Percentiles rank a stretch among this genome's conserved stretches.
These are phyloP conservation scores for Astragalus membranaceus DNA, from an alignment of 306 rosid genomes.

Conservation along the genomic window DNA sequence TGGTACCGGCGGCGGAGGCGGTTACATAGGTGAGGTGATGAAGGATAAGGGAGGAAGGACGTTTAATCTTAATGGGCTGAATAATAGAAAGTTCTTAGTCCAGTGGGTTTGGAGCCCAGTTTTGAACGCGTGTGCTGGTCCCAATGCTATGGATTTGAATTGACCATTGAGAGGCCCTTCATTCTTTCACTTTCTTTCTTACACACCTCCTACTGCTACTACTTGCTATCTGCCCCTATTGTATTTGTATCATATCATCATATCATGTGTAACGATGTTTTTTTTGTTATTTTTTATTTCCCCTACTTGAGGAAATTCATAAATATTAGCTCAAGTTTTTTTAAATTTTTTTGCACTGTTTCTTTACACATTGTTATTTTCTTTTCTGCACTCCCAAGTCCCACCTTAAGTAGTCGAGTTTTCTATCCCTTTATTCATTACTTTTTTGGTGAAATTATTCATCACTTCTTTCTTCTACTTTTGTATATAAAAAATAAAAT, in stretches of 20 bases:
- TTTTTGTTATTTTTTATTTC: not conserved
- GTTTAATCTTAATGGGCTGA: constrained; percentile 58
- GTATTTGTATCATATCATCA: not conserved
- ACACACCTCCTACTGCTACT: not conserved
- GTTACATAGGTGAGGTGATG: constrained; percentile 83
- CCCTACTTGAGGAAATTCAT: constrained; percentile 15
- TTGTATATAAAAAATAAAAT: too few species aligned
- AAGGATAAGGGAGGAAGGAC: constrained; percentile 55
- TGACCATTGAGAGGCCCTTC: not conserved
- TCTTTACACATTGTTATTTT: not conserved
- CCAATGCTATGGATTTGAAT: constrained; percentile 59
- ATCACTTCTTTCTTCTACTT: too few species aligned
- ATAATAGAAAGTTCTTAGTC: constrained; percentile 55
- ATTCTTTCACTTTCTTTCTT: not conserved
- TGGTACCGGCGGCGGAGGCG: constrained; percentile 89
- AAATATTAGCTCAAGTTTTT: not conserved
- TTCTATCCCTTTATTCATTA: not conserved
- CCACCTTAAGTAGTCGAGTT: not conserved
- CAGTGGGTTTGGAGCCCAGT: constrained; percentile 94
- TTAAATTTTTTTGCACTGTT: not conserved
- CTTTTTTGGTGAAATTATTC: too few species aligned
- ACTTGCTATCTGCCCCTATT: not conserved
- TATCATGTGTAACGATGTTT: not conserved
- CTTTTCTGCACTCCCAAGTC: not conserved
- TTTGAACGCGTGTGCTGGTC: constrained; percentile 85